Base-by-base conservation (phyloP, 441 rosid species). In the Kokia cookei region DNA sequence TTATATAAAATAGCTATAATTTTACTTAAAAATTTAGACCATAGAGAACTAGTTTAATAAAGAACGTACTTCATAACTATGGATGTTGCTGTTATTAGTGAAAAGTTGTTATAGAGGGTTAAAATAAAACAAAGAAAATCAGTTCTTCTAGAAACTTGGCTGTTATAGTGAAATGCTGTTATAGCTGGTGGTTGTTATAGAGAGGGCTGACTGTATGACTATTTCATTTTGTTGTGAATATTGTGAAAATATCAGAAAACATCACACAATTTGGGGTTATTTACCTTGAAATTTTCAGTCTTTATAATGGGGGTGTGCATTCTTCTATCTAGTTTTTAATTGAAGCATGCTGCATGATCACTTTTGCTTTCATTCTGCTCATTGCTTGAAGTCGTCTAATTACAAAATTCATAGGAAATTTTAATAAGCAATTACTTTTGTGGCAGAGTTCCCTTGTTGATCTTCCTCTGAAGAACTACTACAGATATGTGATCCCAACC, bases 391-490 rank as follows among this genome's bases (percentile, higher is more conserved):
- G 13, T 71, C 26, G 2, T 58, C 45, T 48, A 12, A 24, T 5
- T 29, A 17, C 35, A 29, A 26, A 64, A 5, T 17, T n/a, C 43
- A 35, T 32, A n/a, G 54, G 50, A 45, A 72, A 63, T 66, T 53
- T 5, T 69, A 35, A 58, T 58, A 62, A 35, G 26, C 47, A 15
- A 35, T 35, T 35, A 17, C 45, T 62, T 83, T 71, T 61, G 72
- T 82, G 57, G 84, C 96, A 97, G 99, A 93, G 99, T 88, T 94
- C 98, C 72, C 93, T 93, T 74, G 97, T 84, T 54, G 98, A 94
- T 89, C 93, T 94, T 84, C 98, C 98, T 77, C 79, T 94, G 84
- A 97, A 97, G 91, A 97, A 93, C 80, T 97, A 91, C 89, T 94
- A 97, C 88, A 89, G 98, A 97, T 94, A 90, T 78, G 98, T 97